Conservation (phyloP, 225 moss, liverwort and hornwort species). For the Bryum argenteum region DNA sequence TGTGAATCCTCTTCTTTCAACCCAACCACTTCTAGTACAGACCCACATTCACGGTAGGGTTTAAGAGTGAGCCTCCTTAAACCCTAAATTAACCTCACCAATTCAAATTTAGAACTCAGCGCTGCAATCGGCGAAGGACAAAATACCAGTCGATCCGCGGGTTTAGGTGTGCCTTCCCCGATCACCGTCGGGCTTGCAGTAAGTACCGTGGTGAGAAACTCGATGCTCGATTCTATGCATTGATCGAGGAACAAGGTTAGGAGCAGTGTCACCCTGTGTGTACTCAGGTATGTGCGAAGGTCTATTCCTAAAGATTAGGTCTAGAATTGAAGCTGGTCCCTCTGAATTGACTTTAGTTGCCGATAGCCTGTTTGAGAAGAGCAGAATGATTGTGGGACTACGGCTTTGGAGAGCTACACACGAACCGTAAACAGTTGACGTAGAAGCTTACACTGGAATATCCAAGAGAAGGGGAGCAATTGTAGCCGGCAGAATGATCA, state of each 20-base stretch:
- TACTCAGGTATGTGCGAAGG: constrained; percentile 12
- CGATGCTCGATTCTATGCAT: not conserved
- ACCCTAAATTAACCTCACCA: no score
- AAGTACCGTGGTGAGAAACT: not conserved
- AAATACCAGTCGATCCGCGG: constrained; percentile 6
- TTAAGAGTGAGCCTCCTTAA: no score
- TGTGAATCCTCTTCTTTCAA: constrained; percentile 1
- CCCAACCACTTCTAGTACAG: not conserved
- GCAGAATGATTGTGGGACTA: not conserved
- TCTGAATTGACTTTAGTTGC: not conserved
- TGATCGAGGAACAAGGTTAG: not conserved
- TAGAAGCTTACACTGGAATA: not conserved
- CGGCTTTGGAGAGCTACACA: not conserved
- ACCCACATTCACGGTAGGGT: no score
- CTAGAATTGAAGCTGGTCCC: not conserved
- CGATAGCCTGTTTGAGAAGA: not conserved
- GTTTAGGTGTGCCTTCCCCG: constrained; percentile 14
- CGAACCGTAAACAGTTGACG: not conserved
- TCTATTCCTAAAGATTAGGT: not conserved
- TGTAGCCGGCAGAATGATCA: not conserved
- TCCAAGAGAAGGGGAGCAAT: no score
- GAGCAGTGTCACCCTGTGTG: not conserved
- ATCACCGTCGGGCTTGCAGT: constrained; percentile 22
- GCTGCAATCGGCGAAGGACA: not conserved
- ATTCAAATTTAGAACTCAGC: no score